Conservation (phyloP, 305 asterid genomes). For the Rubia peregrina region DNA sequence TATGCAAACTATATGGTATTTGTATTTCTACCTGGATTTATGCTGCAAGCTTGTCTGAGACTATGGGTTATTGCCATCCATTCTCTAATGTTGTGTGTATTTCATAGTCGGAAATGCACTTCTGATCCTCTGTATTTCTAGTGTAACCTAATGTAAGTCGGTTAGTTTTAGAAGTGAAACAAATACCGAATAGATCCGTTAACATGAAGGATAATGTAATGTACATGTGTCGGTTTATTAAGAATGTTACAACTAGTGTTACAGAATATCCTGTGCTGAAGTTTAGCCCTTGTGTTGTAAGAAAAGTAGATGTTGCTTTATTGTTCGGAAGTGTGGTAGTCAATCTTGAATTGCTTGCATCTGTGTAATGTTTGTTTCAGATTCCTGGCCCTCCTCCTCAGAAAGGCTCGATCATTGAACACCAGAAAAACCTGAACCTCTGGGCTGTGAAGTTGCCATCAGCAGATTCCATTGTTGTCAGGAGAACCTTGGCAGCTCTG, state of each 20-base stretch:
- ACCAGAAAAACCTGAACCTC: slow-evolving; percentile 58
- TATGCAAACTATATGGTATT: not conserved
- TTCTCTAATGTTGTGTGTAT: not conserved
- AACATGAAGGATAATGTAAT: not conserved
- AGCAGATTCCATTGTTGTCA: slow-evolving; percentile 69
- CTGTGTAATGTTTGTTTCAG: slow-evolving; percentile 28
- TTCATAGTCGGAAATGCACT: not conserved
- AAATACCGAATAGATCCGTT: not conserved
- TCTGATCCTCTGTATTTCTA: not conserved
- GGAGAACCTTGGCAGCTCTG: slow-evolving; percentile 56
- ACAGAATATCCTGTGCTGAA: not conserved
- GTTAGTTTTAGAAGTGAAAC: not conserved
- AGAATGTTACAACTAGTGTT: not conserved
- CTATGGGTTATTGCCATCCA: not conserved
- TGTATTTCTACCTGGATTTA: not conserved
- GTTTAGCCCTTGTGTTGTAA: not conserved
- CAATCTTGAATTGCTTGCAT: not conserved
- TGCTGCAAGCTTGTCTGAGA: not conserved
- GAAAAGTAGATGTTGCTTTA: not conserved
- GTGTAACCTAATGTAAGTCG: not conserved
- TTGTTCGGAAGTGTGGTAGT: not conserved
- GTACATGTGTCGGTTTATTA: not conserved
- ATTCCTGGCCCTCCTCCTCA: slow-evolving; percentile 69
- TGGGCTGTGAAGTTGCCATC: slow-evolving; percentile 86
- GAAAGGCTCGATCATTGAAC: slow-evolving; percentile 52